Percentiles rank a stretch among this genome's conserved stretches.
Evolutionary conservation across 176 grass and related monocot species (phyloP).

Genomic region (Panicum miliaceum): DNA sequence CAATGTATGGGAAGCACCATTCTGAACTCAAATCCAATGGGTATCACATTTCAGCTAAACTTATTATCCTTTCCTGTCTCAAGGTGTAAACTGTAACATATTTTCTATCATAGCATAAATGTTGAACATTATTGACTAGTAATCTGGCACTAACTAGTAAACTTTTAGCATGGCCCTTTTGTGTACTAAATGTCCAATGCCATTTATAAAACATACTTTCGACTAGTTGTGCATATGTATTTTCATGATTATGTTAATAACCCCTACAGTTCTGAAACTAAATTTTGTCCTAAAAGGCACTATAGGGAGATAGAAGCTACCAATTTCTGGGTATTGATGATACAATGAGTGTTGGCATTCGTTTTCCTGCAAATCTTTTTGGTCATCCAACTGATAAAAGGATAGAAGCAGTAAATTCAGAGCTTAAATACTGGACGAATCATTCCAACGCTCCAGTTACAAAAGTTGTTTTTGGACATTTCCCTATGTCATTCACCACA

Average conservation of each 20-base stretch:
- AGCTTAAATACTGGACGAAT: slow-evolving; percentile 64
- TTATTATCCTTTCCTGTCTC: background rate
- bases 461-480: slow-evolving; percentile 86
- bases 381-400: slow-evolving; percentile 76
- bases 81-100: slow-evolving; percentile 22
- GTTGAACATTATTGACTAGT: slow-evolving; percentile 12
- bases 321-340: slow-evolving; percentile 92
- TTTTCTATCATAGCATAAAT: slow-evolving; percentile 38
- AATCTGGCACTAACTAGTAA: background rate
- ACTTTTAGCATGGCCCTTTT: slow-evolving; percentile 11
- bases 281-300: slow-evolving; percentile 57
- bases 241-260: slow-evolving; percentile 23
- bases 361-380: slow-evolving; percentile 85
- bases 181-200: background rate
- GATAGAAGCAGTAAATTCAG: slow-evolving; percentile 60
- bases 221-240: slow-evolving; percentile 21
- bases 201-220: slow-evolving; percentile 16
- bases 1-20: background rate
- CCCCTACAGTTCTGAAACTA: slow-evolving; percentile 45
- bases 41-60: background rate
- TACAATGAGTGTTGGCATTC: slow-evolving; percentile 77
- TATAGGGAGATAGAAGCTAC: slow-evolving; percentile 80
- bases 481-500: slow-evolving; percentile 82
- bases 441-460: slow-evolving; percentile 53
- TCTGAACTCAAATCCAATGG: background rate